Evolutionary conservation across 768 basidiomycete genomes (phyloP), one percentile per base, ranked within the genome.

Genomic region (Agrocybe praecox): DNA sequence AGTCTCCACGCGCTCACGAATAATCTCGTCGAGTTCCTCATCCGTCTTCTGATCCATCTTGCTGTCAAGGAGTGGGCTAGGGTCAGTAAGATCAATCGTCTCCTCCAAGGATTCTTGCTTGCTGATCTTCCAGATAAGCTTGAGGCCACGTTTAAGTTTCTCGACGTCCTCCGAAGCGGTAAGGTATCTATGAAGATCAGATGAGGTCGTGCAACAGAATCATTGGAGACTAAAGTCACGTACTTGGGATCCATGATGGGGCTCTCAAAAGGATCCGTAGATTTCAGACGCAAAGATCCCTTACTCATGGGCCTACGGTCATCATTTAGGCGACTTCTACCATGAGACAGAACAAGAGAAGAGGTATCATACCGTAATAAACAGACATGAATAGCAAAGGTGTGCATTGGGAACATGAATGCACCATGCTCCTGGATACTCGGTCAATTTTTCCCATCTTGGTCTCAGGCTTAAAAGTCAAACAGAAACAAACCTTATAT

Each of bases 1-100:
- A 1, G 79, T 81, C 59, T 80, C 76, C 5, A 76, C 72, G 15
- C 79, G 72, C 46, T 72, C 71, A 26, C 67, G 68, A 19, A 80
- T 68, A 17, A 76, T 56, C n/a, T 72, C 70, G 46, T 73, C 68
- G 14, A 81, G 61, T 29, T 77, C 75, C 36, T 67, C 69, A 55
- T 81, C 74, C 3, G 70, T 68, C 53, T 72, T 72, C 26, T 67
- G 59, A 42, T 73, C 66, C 29, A 69, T 60, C 6, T 65, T 62
- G 52, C 71, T 71, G 63, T 80, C 76, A n/a, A 80, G 69, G 14
- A 70, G 67, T 17, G 69, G 62, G 50, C 65, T 65, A 12, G 58
- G 61, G 57, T 67, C 69, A 9, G 62, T 53, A 12, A 67, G 63
- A 52, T 77, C 76, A 36, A 80, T 62, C 26, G 69, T 54, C 6